Evolutionary conservation across 176 grass and related monocot genomes (phyloP).

Genomic region (Carex scoparia): DNA sequence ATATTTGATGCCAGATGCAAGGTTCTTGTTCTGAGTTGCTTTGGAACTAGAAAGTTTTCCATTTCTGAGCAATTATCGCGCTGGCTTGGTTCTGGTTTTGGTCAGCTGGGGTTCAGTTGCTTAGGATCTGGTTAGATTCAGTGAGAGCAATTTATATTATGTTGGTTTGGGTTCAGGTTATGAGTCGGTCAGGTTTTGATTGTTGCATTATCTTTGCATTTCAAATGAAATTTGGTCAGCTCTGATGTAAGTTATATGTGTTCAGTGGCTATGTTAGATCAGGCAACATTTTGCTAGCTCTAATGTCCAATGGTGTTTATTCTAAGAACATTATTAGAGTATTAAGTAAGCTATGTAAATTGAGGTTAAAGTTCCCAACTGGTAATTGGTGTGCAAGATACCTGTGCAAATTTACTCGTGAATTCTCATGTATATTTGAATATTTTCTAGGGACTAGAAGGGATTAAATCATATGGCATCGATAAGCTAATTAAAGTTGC

Average conservation of each 20-base stretch:
- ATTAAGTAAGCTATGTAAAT: background rate
- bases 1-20: background rate
- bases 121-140: background rate
- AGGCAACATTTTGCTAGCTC: background rate
- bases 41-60: background rate
- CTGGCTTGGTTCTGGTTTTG: background rate
- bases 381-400: background rate
- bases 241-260: background rate
- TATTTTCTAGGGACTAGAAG: slow-evolving; percentile 40
- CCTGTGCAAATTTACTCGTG: background rate
- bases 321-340: background rate
- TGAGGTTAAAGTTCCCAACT: background rate
- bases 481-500: slow-evolving; percentile 86
- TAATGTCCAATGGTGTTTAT: background rate
- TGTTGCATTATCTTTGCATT: background rate
- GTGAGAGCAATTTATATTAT: background rate
- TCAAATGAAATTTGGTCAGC: background rate
- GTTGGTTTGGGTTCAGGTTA: background rate
- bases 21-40: background rate
- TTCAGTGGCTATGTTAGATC: background rate
- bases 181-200: background rate
- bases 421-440: background rate
- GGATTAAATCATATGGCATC: slow-evolving; percentile 51
- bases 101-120: background rate
- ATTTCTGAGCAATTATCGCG: background rate